A percentile compares a stretch with the other conserved stretches of the same genome.
phyloP scores from a whole-genome alignment of 2,329 filamentous ascomycete species.

The Orbilia blumenaviensis region DNA sequence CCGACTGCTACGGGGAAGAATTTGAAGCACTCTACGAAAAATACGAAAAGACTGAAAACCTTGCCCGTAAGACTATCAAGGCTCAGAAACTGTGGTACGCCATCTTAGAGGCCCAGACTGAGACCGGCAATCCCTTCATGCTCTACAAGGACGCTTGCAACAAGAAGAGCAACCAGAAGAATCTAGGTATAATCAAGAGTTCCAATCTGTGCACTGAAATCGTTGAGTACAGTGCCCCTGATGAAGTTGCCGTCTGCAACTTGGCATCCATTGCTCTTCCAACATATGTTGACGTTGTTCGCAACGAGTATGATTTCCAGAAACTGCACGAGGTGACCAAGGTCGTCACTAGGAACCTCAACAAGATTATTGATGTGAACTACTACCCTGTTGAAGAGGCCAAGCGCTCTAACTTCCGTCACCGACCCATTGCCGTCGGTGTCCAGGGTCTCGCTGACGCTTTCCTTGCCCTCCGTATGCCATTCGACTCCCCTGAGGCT shows the following conservation, averaged over 20 bases:
- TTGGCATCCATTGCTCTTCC: slow-evolving; percentile 92
- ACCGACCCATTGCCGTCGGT: slow-evolving; percentile 93
- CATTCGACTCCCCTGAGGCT: slow-evolving; percentile 95
- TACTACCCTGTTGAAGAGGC: slow-evolving; percentile 97
- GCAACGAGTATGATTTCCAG: slow-evolving; percentile 89
- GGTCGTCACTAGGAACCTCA: slow-evolving; percentile 92
- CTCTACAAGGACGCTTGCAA: slow-evolving; percentile 99
- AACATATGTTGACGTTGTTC: slow-evolving; percentile 85
- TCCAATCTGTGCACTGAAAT: slow-evolving; percentile 99
- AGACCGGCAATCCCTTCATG: slow-evolving; percentile 99
- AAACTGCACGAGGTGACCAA: slow-evolving; percentile 95
- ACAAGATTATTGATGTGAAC: slow-evolving; percentile 98
- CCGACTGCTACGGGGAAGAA: slow-evolving; percentile 96
- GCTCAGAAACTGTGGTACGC: slow-evolving; percentile 99
- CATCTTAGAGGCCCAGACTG: slow-evolving; percentile 96
- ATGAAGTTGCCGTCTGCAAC: slow-evolving; percentile 99
- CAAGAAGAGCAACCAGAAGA: slow-evolving; percentile 99
- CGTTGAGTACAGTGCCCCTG: slow-evolving; percentile 93
- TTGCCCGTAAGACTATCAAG: slow-evolving; percentile 89
- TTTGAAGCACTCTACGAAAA: slow-evolving; percentile 93
- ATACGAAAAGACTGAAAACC: slow-evolving; percentile 82
- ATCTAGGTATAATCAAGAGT: slow-evolving; percentile 96
- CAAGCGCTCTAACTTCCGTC: slow-evolving; percentile 94
- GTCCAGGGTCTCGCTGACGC: slow-evolving; percentile 98
- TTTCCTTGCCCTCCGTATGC: slow-evolving; percentile 94